These are phyloP conservation scores for Lasiosphaeria miniovina DNA, from an alignment of 495 filamentous ascomycete genomes.

Conservation along the genomic window DNA sequence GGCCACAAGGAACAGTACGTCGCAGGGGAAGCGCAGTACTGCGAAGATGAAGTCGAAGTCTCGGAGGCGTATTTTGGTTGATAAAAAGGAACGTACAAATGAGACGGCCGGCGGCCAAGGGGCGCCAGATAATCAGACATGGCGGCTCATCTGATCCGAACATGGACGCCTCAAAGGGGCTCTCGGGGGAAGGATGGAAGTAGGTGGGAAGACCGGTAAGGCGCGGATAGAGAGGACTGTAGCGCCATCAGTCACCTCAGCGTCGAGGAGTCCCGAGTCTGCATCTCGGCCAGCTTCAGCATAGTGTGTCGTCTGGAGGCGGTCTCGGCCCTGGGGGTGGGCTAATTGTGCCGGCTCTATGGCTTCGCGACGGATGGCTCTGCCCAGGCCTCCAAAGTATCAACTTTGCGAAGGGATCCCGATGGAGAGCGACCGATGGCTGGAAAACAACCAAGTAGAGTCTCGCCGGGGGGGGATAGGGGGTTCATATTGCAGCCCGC, in stretches of 20 bases:
- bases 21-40: constrained; percentile 18
- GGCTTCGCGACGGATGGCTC: neutral
- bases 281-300: neutral
- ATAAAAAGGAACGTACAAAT: neutral
- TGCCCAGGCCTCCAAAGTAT: too few relatives aligned
- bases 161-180: neutral
- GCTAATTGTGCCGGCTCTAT: neutral
- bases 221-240: neutral
- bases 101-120: neutral
- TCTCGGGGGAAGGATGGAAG: neutral
- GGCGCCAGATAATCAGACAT: neutral
- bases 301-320: neutral
- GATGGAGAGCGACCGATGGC: too few relatives aligned
- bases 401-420: too few relatives aligned
- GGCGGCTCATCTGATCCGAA: neutral
- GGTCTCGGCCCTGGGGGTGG: neutral
- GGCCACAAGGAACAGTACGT: constrained; percentile 29
- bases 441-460: too few relatives aligned
- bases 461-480: too few relatives aligned
- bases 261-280: neutral
- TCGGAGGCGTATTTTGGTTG: neutral
- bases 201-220: neutral
- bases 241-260: neutral
- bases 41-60: neutral
- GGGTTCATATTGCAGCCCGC: too few relatives aligned